phyloP scores from a whole-genome alignment of 2,329 filamentous ascomycete species.

The Orbilia oligospora region DNA sequence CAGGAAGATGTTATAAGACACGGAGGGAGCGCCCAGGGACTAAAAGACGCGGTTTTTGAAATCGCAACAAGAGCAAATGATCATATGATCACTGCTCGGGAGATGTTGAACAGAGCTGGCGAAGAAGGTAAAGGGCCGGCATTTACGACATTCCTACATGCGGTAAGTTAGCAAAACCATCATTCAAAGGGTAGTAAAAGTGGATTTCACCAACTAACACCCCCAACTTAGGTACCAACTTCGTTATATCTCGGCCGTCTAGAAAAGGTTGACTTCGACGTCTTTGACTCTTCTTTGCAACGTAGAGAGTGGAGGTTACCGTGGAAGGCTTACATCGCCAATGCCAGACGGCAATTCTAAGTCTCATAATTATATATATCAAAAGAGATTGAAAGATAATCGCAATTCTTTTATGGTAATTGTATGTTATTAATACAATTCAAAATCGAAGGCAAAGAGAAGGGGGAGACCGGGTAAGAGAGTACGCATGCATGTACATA shows the following conservation, averaged over 20 bases:
- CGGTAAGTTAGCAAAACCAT: constrained; percentile 68
- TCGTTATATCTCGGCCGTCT: constrained; percentile 83
- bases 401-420: constrained; percentile 45
- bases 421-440: constrained; percentile 61
- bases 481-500: constrained; percentile 54
- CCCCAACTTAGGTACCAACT: constrained; percentile 79
- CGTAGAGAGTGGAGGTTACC: constrained; percentile 85
- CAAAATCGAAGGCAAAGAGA: constrained; percentile 17
- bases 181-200: constrained; percentile 65
- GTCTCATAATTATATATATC: not conserved
- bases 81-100: constrained; percentile 91
- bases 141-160: constrained; percentile 66
- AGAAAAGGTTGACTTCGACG: constrained; percentile 85
- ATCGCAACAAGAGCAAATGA: constrained; percentile 96
- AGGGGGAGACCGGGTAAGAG: constrained; percentile 12
- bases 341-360: constrained; percentile 60
- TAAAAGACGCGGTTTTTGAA: constrained; percentile 90
- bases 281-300: constrained; percentile 77
- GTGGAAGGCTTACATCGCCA: constrained; percentile 72
- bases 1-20: constrained; percentile 91
- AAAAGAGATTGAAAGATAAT: not conserved
- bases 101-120: constrained; percentile 89
- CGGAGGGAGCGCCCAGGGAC: constrained; percentile 79
- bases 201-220: constrained; percentile 73
- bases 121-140: constrained; percentile 79